Percentiles rank a stretch among this genome's conserved stretches.
phyloP scores from a whole-genome alignment of 805 yeast species.

The Candida ipomoeae region DNA sequence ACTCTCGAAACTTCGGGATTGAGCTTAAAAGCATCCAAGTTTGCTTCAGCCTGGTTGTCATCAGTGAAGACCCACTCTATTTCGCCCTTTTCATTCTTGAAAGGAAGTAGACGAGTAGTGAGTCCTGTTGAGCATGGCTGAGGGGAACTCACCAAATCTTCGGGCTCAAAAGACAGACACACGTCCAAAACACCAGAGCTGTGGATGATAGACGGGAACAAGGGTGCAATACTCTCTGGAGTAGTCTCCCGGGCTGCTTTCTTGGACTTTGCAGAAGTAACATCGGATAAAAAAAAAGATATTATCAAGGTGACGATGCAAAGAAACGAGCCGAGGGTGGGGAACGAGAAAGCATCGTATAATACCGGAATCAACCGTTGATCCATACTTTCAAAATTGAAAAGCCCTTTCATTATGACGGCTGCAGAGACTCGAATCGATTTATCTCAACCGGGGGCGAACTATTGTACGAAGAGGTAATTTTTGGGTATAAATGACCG shows the following conservation, averaged over 20 bases:
- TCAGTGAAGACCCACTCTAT: constrained; percentile 56
- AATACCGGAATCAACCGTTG: not conserved
- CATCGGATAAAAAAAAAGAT: constrained; percentile 1
- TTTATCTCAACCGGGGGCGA: not conserved
- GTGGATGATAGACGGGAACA: constrained; percentile 15
- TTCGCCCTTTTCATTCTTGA: constrained; percentile 50
- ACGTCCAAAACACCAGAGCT: not conserved
- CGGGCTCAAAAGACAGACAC: not conserved
- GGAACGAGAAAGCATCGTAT: not conserved
- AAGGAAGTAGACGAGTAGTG: constrained; percentile 48
- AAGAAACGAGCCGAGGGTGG: constrained; percentile 1
- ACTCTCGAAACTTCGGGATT: constrained; percentile 1
- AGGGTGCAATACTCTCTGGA: not conserved
- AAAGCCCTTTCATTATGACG: not conserved
- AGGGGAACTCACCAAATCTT: constrained; percentile 10
- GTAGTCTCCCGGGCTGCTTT: not conserved
- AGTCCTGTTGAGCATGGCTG: constrained; percentile 48
- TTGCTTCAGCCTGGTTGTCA: constrained; percentile 26
- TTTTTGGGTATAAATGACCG: not conserved
- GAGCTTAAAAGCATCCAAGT: constrained; percentile 27
- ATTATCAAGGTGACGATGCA: constrained; percentile 1
- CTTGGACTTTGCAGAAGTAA: not conserved
- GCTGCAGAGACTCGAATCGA: not conserved
- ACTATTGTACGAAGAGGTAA: not conserved
- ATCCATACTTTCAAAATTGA: not conserved